These are phyloP conservation scores for Aureobasidium sp. DNA, from an alignment of 2,329 filamentous ascomycete genomes.

Conservation along the genomic window DNA sequence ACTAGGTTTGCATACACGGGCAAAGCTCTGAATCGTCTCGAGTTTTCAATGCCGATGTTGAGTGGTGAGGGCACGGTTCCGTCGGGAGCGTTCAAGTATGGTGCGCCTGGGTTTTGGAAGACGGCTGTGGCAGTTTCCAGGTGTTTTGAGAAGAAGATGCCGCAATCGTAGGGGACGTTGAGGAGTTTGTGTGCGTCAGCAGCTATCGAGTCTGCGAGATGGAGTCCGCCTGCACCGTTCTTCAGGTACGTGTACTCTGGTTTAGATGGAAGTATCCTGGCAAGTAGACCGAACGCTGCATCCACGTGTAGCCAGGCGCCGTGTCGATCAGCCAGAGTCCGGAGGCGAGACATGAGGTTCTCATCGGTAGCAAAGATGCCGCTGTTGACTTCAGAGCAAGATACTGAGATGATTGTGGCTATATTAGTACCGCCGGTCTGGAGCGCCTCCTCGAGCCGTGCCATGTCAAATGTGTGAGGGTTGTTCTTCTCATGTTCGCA, in stretches of 20 bases:
- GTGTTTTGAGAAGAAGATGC: conserved; percentile 75
- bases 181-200: conserved; percentile 87
- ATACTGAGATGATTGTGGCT: conserved; percentile 72
- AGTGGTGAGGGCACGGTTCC: conserved; percentile 65
- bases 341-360: conserved; percentile 54
- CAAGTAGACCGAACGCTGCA: conserved; percentile 84
- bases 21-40: conserved; percentile 81
- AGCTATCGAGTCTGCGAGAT: conserved; percentile 80
- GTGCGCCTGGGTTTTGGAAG: conserved; percentile 79
- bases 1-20: conserved; percentile 76
- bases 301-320: conserved; percentile 86
- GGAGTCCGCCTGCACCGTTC: conserved; percentile 55
- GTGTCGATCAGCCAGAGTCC: conserved; percentile 64
- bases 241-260: conserved; percentile 50
- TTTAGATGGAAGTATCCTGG: conserved; percentile 53
- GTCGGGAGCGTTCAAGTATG: conserved; percentile 56
- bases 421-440: conserved; percentile 34
- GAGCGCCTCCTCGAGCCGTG: conserved; percentile 56
- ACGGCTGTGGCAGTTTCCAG: conserved; percentile 52
- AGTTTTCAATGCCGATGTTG: conserved; percentile 86
- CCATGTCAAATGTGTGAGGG: conserved; percentile 65
- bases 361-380: conserved; percentile 65
- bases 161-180: conserved; percentile 90
- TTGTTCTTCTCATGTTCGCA: conserved; percentile 37
- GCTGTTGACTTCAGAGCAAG: conserved; percentile 85